These are phyloP conservation scores for Rubia peregrina DNA, from an alignment of 305 asterid species.

Conservation along the genomic window DNA sequence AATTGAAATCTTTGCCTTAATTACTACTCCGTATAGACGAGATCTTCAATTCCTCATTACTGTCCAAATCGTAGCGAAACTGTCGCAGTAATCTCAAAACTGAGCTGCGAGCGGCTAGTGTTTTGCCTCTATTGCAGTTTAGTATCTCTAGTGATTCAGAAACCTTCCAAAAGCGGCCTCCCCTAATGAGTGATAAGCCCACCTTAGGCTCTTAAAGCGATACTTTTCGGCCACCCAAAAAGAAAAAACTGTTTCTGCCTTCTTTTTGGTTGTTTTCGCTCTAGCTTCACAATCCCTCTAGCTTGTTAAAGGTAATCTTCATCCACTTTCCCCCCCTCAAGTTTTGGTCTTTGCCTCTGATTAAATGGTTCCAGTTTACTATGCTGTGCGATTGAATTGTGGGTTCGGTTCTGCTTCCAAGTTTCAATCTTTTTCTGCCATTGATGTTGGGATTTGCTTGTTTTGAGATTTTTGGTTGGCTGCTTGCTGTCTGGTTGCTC, in stretches of 20 bases:
- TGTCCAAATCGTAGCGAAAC: constrained; percentile 15
- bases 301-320: constrained; percentile 14
- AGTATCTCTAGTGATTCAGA: background rate
- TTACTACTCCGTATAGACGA: background rate
- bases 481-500: constrained; percentile 5
- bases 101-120: background rate
- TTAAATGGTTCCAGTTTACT: constrained; percentile 1
- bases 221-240: constrained; percentile 14
- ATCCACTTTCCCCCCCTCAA: background rate
- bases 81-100: background rate
- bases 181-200: constrained; percentile 4
- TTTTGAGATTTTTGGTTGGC: constrained; percentile 6
- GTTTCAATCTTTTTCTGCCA: constrained; percentile 15
- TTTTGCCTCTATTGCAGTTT: background rate
- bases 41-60: constrained; percentile 16
- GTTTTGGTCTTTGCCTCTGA: constrained; percentile 9
- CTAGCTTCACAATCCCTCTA: background rate
- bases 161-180: constrained; percentile 17
- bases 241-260: background rate
- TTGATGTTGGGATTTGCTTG: constrained; percentile 16
- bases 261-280: constrained; percentile 8
- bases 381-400: background rate
- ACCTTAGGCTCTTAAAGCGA: constrained; percentile 14
- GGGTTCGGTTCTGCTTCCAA: constrained; percentile 14
- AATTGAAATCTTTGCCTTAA: constrained; percentile 2